phyloP scores from a whole-genome alignment of 2,329 filamentous ascomycete genomes.

The Sphaerulina musiva region DNA sequence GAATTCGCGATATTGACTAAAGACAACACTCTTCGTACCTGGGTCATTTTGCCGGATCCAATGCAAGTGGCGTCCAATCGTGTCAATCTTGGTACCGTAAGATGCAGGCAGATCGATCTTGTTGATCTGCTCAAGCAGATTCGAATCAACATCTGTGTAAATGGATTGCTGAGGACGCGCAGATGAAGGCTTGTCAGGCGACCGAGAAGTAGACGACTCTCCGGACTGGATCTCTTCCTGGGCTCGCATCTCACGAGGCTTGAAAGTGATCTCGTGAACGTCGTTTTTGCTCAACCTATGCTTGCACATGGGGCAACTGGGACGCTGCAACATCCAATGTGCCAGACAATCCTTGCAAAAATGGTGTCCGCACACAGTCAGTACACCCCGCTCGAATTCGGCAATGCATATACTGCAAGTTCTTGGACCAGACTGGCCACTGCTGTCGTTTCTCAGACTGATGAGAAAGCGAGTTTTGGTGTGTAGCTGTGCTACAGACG shows the following conservation, averaged over 20 bases:
- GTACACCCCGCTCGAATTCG: slow-evolving; percentile 66
- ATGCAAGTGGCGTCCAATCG: slow-evolving; percentile 62
- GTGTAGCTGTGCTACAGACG: slow-evolving; percentile 56
- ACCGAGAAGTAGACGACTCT: slow-evolving; percentile 1
- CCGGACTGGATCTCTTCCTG: slow-evolving; percentile 46
- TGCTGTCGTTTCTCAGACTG: slow-evolving; percentile 56
- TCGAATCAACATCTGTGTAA: slow-evolving; percentile 68
- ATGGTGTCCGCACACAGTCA: slow-evolving; percentile 84
- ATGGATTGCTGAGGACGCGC: slow-evolving; percentile 44
- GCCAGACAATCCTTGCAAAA: slow-evolving; percentile 86
- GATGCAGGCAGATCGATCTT: slow-evolving; percentile 63
- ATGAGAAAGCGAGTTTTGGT: slow-evolving; percentile 70
- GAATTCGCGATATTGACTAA: slow-evolving; percentile 83
- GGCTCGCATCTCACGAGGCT: slow-evolving; percentile 65
- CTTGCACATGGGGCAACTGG: slow-evolving; percentile 82
- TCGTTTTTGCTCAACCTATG: slow-evolving; percentile 57
- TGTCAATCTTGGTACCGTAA: slow-evolving; percentile 89
- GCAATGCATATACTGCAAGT: slow-evolving; percentile 83
- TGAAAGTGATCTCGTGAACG: slow-evolving; percentile 78
- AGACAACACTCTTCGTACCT: slow-evolving; percentile 86
- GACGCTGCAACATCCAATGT: slow-evolving; percentile 67
- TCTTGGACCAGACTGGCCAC: slow-evolving; percentile 48
- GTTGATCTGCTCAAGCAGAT: slow-evolving; percentile 71
- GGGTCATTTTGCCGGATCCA: slow-evolving; percentile 81
- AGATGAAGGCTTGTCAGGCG: slow-evolving; percentile 8